A percentile compares a stretch with the other conserved stretches of the same genome.
phyloP scores from a whole-genome alignment of 805 yeast genomes.

The Kodamaea neixiangensis region DNA sequence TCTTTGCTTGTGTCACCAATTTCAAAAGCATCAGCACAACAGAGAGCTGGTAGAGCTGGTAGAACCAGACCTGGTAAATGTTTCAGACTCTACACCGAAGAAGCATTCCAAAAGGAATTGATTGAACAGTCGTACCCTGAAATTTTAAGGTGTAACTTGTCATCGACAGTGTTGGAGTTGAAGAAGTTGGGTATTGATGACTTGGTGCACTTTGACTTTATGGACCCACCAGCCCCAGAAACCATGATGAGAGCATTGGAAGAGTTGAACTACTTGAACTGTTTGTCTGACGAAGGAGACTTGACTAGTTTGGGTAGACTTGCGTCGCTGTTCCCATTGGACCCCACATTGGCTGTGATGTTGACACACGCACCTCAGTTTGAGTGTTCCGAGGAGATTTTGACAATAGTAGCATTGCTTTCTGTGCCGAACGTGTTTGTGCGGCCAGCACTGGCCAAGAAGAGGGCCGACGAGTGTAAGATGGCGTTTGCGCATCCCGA shows the following conservation, averaged over 20 bases:
- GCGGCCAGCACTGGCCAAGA: conserved; percentile 84
- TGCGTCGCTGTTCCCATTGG: conserved; percentile 92
- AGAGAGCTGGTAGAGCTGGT: conserved; percentile 99
- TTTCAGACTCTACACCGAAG: conserved; percentile 94
- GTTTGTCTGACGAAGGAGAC: conserved; percentile 90
- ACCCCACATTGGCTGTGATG: conserved; percentile 93
- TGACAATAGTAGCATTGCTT: conserved; percentile 84
- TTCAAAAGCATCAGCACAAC: conserved; percentile 96
- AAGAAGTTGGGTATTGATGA: conserved; percentile 95
- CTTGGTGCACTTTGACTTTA: conserved; percentile 94
- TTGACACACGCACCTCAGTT: conserved; percentile 84
- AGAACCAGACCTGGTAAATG: conserved; percentile 99
- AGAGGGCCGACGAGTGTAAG: conserved; percentile 90
- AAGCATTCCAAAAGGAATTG: conserved; percentile 90
- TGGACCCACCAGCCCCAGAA: conserved; percentile 99
- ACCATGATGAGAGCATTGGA: conserved; percentile 99
- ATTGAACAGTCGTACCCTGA: conserved; percentile 97
- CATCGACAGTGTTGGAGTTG: conserved; percentile 88
- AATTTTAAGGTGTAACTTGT: conserved; percentile 84
- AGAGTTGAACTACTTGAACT: conserved; percentile 86
- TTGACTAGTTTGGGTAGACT: conserved; percentile 85
- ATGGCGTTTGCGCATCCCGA: conserved; percentile 86
- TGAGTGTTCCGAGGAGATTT: conserved; percentile 83
- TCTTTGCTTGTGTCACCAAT: conserved; percentile 93
- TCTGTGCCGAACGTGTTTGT: conserved; percentile 95